Conservation (phyloP, 371 early-diverging fungal species). For the Mucor piriformis region DNA sequence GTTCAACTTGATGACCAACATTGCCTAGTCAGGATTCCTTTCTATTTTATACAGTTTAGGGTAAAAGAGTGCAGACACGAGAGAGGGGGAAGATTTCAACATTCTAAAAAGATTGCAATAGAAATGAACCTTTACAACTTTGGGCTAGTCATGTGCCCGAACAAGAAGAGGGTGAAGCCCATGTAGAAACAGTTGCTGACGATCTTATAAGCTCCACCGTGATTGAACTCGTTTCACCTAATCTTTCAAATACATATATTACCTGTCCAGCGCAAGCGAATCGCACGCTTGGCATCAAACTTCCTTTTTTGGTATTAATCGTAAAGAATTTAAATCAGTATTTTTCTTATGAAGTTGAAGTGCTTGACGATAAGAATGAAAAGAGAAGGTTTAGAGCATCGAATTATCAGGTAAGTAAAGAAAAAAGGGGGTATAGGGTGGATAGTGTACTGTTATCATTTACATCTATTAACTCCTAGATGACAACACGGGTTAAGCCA, state of each 20-base stretch:
- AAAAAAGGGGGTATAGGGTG: neutral
- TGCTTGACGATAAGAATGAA: constrained; percentile 81
- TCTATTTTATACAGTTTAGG: constrained; percentile 90
- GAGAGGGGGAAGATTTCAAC: too few species aligned
- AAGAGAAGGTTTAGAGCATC: constrained; percentile 83
- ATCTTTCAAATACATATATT: constrained; percentile 85
- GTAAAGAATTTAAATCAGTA: constrained; percentile 87
- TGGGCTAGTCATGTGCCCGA: constrained; percentile 73
- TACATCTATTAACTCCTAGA: constrained; percentile 24
- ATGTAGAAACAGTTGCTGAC: constrained; percentile 80
- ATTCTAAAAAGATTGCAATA: constrained; percentile 23
- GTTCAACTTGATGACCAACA: neutral
- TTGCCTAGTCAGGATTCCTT: constrained; percentile 81
- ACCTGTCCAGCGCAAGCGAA: constrained; percentile 78
- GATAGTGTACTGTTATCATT: neutral
- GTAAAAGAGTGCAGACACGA: constrained; percentile 40
- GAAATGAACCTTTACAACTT: constrained; percentile 84
- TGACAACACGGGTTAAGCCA: constrained; percentile 82
- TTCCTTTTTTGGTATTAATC: constrained; percentile 86
- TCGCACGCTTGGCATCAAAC: constrained; percentile 88
- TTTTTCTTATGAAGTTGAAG: constrained; percentile 90
- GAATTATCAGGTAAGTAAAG: constrained; percentile 73
- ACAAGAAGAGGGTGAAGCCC: constrained; percentile 36
- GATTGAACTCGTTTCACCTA: constrained; percentile 78
- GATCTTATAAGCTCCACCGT: constrained; percentile 83